Evolutionary conservation across 352 stramenopile genomes (phyloP), one percentile per base, ranked within the genome.

Genomic region (Pythium aquatile): DNA sequence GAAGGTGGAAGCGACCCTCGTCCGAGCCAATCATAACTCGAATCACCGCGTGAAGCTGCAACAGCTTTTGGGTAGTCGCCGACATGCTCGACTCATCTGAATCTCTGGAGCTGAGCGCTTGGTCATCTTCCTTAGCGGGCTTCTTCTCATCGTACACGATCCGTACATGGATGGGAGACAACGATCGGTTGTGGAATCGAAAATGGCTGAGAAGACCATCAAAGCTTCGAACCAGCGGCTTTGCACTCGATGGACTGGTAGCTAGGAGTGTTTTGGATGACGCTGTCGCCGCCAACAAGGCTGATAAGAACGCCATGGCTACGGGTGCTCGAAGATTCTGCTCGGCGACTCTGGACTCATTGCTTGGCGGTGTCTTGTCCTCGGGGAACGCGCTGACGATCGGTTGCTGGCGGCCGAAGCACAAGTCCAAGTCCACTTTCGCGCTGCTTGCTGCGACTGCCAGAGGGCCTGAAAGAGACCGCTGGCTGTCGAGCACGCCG

Each of bases 91-190:
- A 33, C 13, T 54, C 26, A 5, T 24, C 1, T 6, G 17, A 11
- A 16, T 39, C 14, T 1, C 30, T 51, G 11, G 30, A 3, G 13
- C 7, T 46, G 24, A 30, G 1, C 20, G 40, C 6, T 9, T 4
- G 13, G 16, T 29, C 56, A 20, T 70, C 62, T 40, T 67, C 61
- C 46, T 65, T 63, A 32, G 58, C 46, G 3, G 52, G 67, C 40
- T 74, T 88, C 48, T 85, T 88, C 51, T 91, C 79, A 55, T 98
- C 93, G 44, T 74, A 98, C 17, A 97, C 81, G 39, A 98, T 93
- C 1, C 87, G 85, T 13, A 97, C 88, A 63, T 98, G 93, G 59
- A 98, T 98, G 5, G 92, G 87, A 13, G 88, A 97, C 17, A 98
- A 57, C 14, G 91, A 85, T 1, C 93, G 84, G 51, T 91, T 94